Conservation (phyloP, 805 yeast species). For the Ogataea nakhonphanomensis region DNA sequence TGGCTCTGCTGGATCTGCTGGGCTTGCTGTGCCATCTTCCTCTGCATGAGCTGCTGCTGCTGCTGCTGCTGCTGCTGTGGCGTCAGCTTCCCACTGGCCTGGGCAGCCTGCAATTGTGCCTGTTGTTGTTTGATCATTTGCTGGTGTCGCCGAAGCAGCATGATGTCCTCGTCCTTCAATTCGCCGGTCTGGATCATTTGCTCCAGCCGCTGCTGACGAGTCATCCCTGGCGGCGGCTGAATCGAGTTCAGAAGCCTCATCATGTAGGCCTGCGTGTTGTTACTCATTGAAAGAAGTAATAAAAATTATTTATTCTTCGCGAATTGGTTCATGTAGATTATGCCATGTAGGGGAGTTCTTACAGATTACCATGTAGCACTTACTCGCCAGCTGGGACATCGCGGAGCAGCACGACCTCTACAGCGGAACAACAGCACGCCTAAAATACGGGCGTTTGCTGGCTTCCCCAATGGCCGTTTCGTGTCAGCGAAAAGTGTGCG, state of each 20-base stretch:
- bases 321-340: neutral
- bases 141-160: slow-evolving; percentile 31
- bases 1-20: slow-evolving; percentile 25
- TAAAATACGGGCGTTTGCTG: too few relatives aligned
- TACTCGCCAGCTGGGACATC: too few relatives aligned
- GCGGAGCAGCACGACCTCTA: too few relatives aligned
- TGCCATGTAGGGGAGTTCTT: neutral
- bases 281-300: slow-evolving; percentile 6
- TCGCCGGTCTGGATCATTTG: slow-evolving; percentile 32
- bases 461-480: too few relatives aligned
- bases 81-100: slow-evolving; percentile 15
- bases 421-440: too few relatives aligned
- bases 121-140: slow-evolving; percentile 31
- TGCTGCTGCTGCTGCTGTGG: slow-evolving; percentile 13
- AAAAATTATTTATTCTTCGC: slow-evolving; percentile 2
- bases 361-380: too few relatives aligned
- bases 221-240: slow-evolving; percentile 34
- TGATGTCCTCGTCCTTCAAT: slow-evolving; percentile 30
- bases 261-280: slow-evolving; percentile 25
- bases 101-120: slow-evolving; percentile 22
- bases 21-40: slow-evolving; percentile 16
- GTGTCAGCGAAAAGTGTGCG: too few relatives aligned
- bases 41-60: slow-evolving; percentile 14
- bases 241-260: slow-evolving; percentile 28
- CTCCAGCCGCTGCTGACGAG: slow-evolving; percentile 32